These are phyloP conservation scores for Tricholoma matsutake DNA, from an alignment of 768 basidiomycete genomes.

Conservation along the genomic window DNA sequence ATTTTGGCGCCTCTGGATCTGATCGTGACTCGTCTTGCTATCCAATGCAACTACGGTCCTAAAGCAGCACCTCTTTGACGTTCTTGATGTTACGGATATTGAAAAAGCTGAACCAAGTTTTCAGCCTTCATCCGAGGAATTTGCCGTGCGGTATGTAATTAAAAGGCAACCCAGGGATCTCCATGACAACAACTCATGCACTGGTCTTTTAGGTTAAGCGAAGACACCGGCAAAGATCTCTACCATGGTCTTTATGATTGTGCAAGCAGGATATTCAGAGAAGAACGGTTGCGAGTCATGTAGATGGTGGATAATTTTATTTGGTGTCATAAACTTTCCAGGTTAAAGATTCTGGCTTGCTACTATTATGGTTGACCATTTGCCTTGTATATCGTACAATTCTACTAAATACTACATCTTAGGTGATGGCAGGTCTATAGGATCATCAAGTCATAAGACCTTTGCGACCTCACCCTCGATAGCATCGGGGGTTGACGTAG, in stretches of 20 bases:
- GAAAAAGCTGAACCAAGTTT: not conserved
- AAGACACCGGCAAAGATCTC: conserved; percentile 25
- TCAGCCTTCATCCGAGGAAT: not conserved
- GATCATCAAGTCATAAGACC: conserved; percentile 37
- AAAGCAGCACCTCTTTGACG: too few relatives aligned
- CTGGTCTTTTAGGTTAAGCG: conserved; percentile 20
- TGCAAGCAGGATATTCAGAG: conserved; percentile 26
- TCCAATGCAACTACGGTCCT: conserved; percentile 19
- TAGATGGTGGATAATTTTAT: too few relatives aligned
- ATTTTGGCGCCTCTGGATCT: conserved; percentile 28
- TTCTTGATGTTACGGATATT: not conserved
- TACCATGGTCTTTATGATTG: conserved; percentile 30
- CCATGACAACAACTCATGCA: not conserved
- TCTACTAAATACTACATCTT: conserved; percentile 1
- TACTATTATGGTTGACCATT: not conserved
- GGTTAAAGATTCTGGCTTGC: not conserved
- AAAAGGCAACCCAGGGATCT: not conserved
- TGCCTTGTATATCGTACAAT: not conserved
- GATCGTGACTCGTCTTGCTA: conserved; percentile 21
- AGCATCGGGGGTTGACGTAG: conserved; percentile 64
- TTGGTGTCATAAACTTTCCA: too few relatives aligned
- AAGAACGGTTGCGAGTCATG: conserved; percentile 33
- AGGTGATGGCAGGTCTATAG: not conserved
- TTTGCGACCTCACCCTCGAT: conserved; percentile 66
- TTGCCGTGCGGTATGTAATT: not conserved